Evolutionary conservation across 495 filamentous ascomycete species (phyloP).

Genomic region (Emericellopsis terricola): DNA sequence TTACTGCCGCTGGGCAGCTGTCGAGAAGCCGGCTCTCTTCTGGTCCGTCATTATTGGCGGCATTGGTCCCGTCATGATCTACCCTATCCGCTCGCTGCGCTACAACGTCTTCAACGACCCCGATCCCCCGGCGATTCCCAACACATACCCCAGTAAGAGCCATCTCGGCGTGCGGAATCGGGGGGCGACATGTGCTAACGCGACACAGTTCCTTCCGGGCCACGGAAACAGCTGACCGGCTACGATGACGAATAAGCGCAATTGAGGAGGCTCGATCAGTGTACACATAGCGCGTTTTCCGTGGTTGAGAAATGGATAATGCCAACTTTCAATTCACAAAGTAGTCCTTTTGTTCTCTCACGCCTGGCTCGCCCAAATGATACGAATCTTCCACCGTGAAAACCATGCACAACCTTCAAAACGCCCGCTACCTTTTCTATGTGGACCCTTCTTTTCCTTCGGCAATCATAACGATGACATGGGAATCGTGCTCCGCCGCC

Average conservation of each 20-base stretch:
- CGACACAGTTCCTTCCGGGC: constrained; percentile 52
- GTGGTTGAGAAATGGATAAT: no score
- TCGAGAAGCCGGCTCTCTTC: constrained; percentile 77
- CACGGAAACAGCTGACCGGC: constrained; percentile 49
- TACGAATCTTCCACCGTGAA: no score
- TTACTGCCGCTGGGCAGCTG: constrained; percentile 73
- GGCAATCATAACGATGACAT: no score
- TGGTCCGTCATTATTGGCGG: constrained; percentile 57
- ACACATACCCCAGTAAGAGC: constrained; percentile 77
- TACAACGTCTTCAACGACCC: constrained; percentile 54
- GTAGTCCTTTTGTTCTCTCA: no score
- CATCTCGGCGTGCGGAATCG: not conserved
- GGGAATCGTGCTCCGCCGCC: no score
- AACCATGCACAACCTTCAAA: no score
- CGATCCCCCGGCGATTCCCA: constrained; percentile 49
- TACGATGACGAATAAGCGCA: constrained; percentile 44
- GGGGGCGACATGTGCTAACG: constrained; percentile 10
- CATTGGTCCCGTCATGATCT: constrained; percentile 47
- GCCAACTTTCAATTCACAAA: no score
- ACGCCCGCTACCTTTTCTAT: no score
- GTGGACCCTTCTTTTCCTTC: no score
- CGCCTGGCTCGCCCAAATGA: no score
- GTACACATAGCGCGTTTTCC: not conserved
- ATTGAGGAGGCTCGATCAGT: not conserved
- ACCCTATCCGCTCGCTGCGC: constrained; percentile 32